phyloP scores from a whole-genome alignment of 306 rosid genomes.

The Cucurbita argyrosperma region DNA sequence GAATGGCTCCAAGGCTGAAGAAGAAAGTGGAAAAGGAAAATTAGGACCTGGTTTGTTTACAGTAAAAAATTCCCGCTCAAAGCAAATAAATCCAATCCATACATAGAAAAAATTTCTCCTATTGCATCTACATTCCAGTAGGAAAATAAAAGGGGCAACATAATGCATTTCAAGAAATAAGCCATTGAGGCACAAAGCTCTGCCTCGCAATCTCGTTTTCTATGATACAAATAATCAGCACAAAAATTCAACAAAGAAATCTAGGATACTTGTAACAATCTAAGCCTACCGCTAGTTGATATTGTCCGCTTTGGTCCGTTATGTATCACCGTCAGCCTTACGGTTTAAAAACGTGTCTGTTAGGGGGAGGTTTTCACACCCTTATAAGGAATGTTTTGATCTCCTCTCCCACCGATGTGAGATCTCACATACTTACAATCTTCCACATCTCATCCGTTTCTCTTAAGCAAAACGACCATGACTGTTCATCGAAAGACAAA shows the following conservation, averaged over 20 bases:
- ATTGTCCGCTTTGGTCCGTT: too few relatives aligned
- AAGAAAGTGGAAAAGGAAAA: background rate
- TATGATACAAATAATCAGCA: background rate
- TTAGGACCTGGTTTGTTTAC: background rate
- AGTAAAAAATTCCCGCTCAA: background rate
- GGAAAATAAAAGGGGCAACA: background rate
- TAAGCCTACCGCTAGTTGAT: too few relatives aligned
- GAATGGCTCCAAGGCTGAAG: constrained; percentile 87
- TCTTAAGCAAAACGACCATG: background rate
- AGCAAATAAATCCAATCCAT: background rate
- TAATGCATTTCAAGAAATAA: background rate
- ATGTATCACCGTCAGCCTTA: too few relatives aligned
- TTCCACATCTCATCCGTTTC: background rate
- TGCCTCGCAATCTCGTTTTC: background rate
- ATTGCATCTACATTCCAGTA: background rate
- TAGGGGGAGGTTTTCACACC: too few relatives aligned
- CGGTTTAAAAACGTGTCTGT: too few relatives aligned
- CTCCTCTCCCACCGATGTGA: too few relatives aligned
- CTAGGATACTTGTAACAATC: background rate
- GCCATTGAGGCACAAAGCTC: background rate
- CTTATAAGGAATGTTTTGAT: too few relatives aligned
- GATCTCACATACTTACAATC: background rate
- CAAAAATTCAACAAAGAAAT: background rate
- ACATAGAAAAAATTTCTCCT: background rate
- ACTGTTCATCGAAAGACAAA: background rate